These are phyloP conservation scores for Mentha longifolia DNA, from an alignment of 257 asterid species.

Conservation along the genomic window DNA sequence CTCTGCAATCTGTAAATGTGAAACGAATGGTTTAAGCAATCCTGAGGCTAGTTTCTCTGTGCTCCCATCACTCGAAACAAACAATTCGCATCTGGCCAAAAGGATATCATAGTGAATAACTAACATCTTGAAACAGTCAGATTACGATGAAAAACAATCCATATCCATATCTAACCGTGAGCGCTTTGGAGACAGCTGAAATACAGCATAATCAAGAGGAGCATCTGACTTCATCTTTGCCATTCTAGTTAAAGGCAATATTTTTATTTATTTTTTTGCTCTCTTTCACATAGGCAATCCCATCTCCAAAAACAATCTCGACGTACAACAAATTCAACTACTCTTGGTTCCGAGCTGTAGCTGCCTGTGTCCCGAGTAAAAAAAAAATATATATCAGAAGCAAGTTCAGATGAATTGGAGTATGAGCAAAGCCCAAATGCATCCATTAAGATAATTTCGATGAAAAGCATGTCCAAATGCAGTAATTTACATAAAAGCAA, in stretches of 20 bases:
- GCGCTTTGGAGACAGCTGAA: constrained; percentile 81
- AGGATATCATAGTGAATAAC: constrained; percentile 35
- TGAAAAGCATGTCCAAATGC: background rate
- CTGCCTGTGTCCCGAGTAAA: constrained; percentile 19
- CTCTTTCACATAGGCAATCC: constrained; percentile 45
- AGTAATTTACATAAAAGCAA: constrained; percentile 11
- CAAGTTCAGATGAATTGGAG: background rate
- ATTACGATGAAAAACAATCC: constrained; percentile 19
- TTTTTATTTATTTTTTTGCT: constrained; percentile 28
- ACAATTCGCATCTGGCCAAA: constrained; percentile 79
- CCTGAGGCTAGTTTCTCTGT: constrained; percentile 96
- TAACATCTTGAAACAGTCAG: constrained; percentile 19
- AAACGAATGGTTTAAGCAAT: constrained; percentile 82
- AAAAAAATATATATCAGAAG: background rate
- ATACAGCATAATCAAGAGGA: constrained; percentile 79
- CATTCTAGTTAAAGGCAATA: constrained; percentile 30
- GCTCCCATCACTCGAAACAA: constrained; percentile 75
- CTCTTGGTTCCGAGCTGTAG: constrained; percentile 18
- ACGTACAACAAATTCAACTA: background rate
- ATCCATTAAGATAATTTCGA: background rate
- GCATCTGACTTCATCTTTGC: constrained; percentile 66
- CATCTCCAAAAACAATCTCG: constrained; percentile 29
- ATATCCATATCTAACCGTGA: constrained; percentile 55
- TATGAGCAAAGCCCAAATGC: background rate
- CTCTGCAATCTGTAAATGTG: constrained; percentile 77